Evolutionary conservation across 805 yeast species (phyloP).

Genomic region (Novakomyces olei): DNA sequence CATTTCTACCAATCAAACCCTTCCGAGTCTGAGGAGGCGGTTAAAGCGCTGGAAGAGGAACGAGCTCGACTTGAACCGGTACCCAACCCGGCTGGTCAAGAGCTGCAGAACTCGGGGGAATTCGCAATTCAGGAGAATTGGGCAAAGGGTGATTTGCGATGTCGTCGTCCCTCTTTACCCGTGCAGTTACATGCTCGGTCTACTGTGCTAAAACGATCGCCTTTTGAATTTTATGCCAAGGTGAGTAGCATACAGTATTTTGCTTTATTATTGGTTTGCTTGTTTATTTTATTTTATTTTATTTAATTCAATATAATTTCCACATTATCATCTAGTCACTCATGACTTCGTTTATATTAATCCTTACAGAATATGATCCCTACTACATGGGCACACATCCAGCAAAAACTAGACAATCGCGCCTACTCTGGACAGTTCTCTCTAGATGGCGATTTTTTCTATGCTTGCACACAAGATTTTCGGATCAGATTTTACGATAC

Average conservation of each 20-base stretch:
- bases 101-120: conserved; percentile 8
- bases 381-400: conserved; percentile 3
- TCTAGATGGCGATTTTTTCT: conserved; percentile 13
- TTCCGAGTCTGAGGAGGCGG: conserved; percentile 7
- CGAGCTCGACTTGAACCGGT: conserved; percentile 6
- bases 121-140: conserved; percentile 6
- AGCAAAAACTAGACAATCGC: conserved; percentile 9
- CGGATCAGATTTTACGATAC: conserved; percentile 11
- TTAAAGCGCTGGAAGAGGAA: conserved; percentile 4
- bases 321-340: conserved; percentile 5
- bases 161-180: conserved; percentile 6
- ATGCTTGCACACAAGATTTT: conserved; percentile 12
- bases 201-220: no score
- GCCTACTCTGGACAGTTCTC: conserved; percentile 14
- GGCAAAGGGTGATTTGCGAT: conserved; percentile 5
- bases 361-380: conserved; percentile 7
- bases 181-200: no score
- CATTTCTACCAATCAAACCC: conserved; percentile 7
- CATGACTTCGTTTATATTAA: conserved; percentile 6
- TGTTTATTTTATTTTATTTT: no score
- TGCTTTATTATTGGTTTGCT: no score
- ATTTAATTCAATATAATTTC: no score
- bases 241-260: no score
- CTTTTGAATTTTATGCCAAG: no score
- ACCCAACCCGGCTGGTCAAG: conserved; percentile 8